Evolutionary conservation across 257 asterid species (phyloP).

Genomic region (Nicotiana attenuata): DNA sequence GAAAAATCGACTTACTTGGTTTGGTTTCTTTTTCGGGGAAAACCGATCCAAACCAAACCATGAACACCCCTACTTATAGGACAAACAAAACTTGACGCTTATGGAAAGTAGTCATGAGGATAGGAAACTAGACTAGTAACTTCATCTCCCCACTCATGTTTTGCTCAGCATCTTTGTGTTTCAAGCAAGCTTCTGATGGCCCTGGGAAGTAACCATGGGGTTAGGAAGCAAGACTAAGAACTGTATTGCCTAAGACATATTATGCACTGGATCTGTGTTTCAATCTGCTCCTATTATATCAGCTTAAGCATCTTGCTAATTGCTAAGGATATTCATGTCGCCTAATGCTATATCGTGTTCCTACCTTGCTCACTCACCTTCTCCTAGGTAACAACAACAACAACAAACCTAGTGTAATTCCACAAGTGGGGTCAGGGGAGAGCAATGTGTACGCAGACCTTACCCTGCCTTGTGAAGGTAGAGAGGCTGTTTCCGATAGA

Average conservation of each 20-base stretch:
- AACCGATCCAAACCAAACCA: too few relatives aligned
- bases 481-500: too few relatives aligned
- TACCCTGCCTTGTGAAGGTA: too few relatives aligned
- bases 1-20: too few relatives aligned
- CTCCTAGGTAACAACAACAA: too few relatives aligned
- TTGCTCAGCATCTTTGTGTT: not conserved
- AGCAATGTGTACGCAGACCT: too few relatives aligned
- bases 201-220: not conserved
- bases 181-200: not conserved
- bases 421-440: too few relatives aligned
- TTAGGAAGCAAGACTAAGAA: not conserved
- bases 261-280: not conserved
- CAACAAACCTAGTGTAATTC: too few relatives aligned
- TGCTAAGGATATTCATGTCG: not conserved
- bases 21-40: too few relatives aligned
- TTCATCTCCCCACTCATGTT: not conserved
- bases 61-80: too few relatives aligned
- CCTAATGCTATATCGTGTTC: not conserved
- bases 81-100: not conserved
- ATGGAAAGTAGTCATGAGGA: not conserved
- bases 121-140: not conserved
- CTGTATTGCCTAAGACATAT: conserved; percentile 1
- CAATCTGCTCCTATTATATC: not conserved
- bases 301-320: not conserved
- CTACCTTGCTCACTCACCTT: not conserved